phyloP scores from a whole-genome alignment of 2,329 filamentous ascomycete genomes.

The Trichophyton equinum region DNA sequence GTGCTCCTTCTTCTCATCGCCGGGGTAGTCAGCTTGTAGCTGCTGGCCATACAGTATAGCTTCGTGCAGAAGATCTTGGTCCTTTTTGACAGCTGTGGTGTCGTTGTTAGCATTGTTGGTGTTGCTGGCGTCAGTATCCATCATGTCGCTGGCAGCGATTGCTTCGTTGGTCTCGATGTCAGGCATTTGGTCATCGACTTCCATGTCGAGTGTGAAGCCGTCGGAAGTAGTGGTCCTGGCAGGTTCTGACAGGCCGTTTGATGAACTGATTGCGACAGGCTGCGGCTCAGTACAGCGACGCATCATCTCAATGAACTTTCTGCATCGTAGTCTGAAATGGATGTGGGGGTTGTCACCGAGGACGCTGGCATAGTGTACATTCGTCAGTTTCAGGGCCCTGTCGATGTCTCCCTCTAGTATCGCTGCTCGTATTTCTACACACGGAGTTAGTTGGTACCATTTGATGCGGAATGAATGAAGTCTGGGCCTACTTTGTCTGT shows the following conservation, averaged over 20 bases:
- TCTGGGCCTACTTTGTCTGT: conserved; percentile 61
- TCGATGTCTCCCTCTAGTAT: conserved; percentile 91
- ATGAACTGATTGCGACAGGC: conserved; percentile 20
- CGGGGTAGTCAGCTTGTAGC: conserved; percentile 63
- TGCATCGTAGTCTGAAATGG: conserved; percentile 74
- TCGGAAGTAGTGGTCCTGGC: conserved; percentile 33
- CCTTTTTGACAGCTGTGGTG: conserved; percentile 17
- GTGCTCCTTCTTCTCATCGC: conserved; percentile 57
- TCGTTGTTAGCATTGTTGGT: conserved; percentile 21
- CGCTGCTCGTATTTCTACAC: conserved; percentile 65
- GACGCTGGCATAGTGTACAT: conserved; percentile 65
- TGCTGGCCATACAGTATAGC: conserved; percentile 70
- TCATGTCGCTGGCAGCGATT: conserved; percentile 29
- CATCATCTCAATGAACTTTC: conserved; percentile 94
- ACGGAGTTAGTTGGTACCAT: background rate
- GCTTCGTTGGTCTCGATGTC: conserved; percentile 18
- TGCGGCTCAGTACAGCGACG: conserved; percentile 56
- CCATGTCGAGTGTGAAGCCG: conserved; percentile 43
- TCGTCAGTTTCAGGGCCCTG: conserved; percentile 69
- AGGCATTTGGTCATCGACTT: conserved; percentile 42
- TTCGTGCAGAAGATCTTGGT: conserved; percentile 48
- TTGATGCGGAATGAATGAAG: background rate
- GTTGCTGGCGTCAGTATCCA: conserved; percentile 36
- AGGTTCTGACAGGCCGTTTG: conserved; percentile 13
- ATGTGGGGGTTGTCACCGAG: conserved; percentile 70